These are phyloP conservation scores for Yamadazyma blattariae DNA, from an alignment of 1,139 yeast genomes.

Conservation along the genomic window DNA sequence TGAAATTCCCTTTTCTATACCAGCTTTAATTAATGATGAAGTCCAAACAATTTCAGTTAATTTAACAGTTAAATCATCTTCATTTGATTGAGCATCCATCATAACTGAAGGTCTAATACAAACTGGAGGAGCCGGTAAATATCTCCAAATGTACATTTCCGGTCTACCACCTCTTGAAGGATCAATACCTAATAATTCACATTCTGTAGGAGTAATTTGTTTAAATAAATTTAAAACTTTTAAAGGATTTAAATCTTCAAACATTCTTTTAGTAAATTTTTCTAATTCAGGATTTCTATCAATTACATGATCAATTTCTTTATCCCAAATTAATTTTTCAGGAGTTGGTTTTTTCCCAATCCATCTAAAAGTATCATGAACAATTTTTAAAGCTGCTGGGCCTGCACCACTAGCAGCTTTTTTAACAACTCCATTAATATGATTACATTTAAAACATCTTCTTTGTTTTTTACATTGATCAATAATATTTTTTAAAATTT, in stretches of 20 bases:
- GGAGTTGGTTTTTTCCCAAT: constrained; percentile 85
- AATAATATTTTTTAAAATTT: constrained; percentile 70
- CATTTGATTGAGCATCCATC: constrained; percentile 94
- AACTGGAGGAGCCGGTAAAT: constrained; percentile 97
- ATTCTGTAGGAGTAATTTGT: constrained; percentile 80
- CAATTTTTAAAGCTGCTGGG: constrained; percentile 89
- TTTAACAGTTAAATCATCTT: constrained; percentile 95
- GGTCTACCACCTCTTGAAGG: constrained; percentile 89
- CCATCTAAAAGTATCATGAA: constrained; percentile 96
- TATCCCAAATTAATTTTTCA: constrained; percentile 85
- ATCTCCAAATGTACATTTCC: constrained; percentile 95
- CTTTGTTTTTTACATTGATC: constrained; percentile 97
- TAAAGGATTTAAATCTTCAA: constrained; percentile 92
- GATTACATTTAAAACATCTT: constrained; percentile 82
- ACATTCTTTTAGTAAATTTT: constrained; percentile 79
- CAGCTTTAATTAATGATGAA: constrained; percentile 86
- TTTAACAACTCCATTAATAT: constrained; percentile 93
- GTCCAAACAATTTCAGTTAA: constrained; percentile 97
- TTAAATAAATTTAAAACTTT: constrained; percentile 85
- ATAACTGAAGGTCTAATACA: constrained; percentile 96
- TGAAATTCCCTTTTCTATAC: constrained; percentile 91
- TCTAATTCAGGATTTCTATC: constrained; percentile 82
- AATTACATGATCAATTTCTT: constrained; percentile 73
- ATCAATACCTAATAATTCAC: constrained; percentile 90
- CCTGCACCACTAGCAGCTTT: constrained; percentile 93